Evolutionary conservation across 2,329 filamentous ascomycete genomes (phyloP).

Genomic region (Cladosporium sp.): DNA sequence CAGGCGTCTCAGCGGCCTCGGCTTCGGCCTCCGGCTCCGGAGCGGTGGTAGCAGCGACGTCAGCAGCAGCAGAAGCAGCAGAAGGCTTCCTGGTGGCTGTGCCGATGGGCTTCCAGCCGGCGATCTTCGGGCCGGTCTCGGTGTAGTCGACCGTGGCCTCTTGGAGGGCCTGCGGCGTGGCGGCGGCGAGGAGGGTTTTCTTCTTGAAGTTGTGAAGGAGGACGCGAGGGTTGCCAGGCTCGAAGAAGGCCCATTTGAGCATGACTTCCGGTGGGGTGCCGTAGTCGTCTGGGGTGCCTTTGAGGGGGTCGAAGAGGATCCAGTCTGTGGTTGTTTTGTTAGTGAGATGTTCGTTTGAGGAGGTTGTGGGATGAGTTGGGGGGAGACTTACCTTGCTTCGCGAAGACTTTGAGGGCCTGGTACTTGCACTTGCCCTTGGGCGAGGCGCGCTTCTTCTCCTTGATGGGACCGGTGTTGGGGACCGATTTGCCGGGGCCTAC

Average conservation of each 20-base stretch:
- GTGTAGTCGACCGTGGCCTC: constrained; percentile 19
- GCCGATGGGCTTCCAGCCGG: constrained; percentile 10
- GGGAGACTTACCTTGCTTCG: constrained; percentile 28
- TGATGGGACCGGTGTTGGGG: background rate
- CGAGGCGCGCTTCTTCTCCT: constrained; percentile 9
- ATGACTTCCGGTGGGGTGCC: constrained; percentile 11
- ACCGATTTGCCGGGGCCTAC: background rate
- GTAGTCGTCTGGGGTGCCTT: constrained; percentile 13
- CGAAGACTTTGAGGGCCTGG: background rate
- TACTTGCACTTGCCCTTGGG: constrained; percentile 10
- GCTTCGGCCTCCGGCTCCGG: background rate
- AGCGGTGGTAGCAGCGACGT: too few species aligned
- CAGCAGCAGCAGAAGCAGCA: background rate
- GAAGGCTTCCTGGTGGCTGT: background rate
- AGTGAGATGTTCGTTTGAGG: constrained; percentile 1
- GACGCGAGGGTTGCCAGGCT: constrained; percentile 21
- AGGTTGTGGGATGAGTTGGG: constrained; percentile 21
- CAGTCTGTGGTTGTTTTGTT: constrained; percentile 19
- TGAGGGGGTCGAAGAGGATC: constrained; percentile 25
- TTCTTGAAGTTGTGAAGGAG: constrained; percentile 21
- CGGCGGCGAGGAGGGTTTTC: constrained; percentile 15
- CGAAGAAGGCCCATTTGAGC: constrained; percentile 14
- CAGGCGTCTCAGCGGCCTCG: background rate
- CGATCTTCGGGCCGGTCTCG: constrained; percentile 18
- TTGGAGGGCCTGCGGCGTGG: constrained; percentile 14